Base-by-base conservation (phyloP, 225 moss, liverwort and hornwort species). In the Asterella californica region DNA sequence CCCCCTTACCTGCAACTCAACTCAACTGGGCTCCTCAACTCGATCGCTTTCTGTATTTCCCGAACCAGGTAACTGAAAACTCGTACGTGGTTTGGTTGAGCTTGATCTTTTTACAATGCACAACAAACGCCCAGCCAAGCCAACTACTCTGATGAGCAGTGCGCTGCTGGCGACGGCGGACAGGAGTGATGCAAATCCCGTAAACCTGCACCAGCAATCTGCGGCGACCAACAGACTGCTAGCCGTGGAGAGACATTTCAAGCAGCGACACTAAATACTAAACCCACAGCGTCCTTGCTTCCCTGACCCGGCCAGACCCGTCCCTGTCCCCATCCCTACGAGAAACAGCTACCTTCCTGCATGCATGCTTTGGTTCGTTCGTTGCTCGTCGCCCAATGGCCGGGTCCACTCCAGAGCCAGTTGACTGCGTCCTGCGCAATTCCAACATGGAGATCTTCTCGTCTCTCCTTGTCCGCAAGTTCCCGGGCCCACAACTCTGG, bases 391-490 rank as follows among this genome's bases (percentile, higher is more conserved):
- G 25, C 15, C 30, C 19, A 2, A 71, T 9, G 2, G 6, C 61
- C 67, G 33, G 34, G 66, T 34, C 63, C 63, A 29, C 63, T 27
- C 63, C 63, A 32, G 45, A 15, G 22, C 5, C 70, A 42, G 47
- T 42, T 38, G 71, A 18, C 74, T 14, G 19, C 71, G 25, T 32
- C 64, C 42, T 14, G 15, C 15, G 53, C 74, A 30, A 50, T 6
- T 49, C 30, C 52, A 52, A 22, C 47, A 53, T 49, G 29, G 47
- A 46, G 53, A 74, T 57, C 42, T 50, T 54, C 74, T 30, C 52
- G 74, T 74, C 53, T 46, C 74, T n/a, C 53, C 52, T 53, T 52
- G 29, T 73, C 73, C 73, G 73, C 73, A 15, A 73, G 46, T 73
- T 47, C 27, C 27, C 2, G 50, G 74, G 29, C 74, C 53, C 52